A percentile compares a stretch with the other conserved stretches of the same genome.
These are phyloP conservation scores for Fusarium humuli DNA, from an alignment of 2,329 filamentous ascomycete species.

Conservation along the genomic window DNA sequence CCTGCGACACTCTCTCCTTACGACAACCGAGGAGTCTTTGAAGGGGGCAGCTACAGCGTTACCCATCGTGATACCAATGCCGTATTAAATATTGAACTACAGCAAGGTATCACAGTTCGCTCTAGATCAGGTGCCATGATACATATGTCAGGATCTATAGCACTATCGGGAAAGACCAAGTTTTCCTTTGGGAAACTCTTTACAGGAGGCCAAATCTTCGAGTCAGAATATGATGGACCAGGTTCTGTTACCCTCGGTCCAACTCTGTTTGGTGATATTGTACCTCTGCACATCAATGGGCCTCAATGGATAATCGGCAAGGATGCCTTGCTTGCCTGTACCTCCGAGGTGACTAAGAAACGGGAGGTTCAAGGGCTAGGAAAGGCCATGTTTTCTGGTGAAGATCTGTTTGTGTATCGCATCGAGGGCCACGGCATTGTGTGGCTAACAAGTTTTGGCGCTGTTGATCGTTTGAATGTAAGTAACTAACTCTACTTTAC, in stretches of 20 bases:
- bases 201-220: background rate
- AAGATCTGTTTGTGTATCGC: background rate
- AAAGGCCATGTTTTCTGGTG: background rate
- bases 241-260: background rate
- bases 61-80: background rate
- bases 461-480: background rate
- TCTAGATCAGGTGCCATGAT: background rate
- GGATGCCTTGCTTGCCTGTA: background rate
- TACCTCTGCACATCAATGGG: background rate
- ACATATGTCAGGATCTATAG: background rate
- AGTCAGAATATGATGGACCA: background rate
- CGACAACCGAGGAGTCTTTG: background rate
- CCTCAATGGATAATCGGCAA: background rate
- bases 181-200: background rate
- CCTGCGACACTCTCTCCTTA: too few relatives aligned
- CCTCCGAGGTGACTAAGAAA: background rate
- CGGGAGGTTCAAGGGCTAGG: background rate
- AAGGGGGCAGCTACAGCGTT: background rate
- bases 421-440: background rate
- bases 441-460: background rate
- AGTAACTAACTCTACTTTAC: background rate
- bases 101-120: background rate
- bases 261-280: background rate
- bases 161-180: background rate
- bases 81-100: background rate